Evolutionary conservation across 2,329 filamentous ascomycete species (phyloP), one percentile per base, ranked within the genome.

Genomic region (Ophiostoma pallidulum): DNA sequence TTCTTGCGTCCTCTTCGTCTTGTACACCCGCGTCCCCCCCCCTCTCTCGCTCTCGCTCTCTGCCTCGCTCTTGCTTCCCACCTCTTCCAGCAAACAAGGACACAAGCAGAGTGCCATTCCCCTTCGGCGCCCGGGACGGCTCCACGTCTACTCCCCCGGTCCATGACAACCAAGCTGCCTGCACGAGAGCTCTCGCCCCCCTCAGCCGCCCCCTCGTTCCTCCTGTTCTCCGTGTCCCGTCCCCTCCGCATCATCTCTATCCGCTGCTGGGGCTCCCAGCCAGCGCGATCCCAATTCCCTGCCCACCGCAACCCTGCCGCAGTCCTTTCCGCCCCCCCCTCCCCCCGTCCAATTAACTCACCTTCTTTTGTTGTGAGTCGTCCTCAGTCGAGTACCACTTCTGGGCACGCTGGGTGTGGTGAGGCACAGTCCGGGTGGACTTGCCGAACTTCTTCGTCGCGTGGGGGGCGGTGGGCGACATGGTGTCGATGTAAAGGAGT

Each of bases 331-430:
- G 6, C 7, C 22, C 14, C 19, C 22, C 35, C 18, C 22, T 14
- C 22, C n/a, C 32, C 16, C 14, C 36, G n/a, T 40, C 31, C 13
- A 20, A 31, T 20, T 37, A 38, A 86, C 89, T 80, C 81, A 98
- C 92, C 86, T 94, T 91, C 82, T 90, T 94, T 66, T 82, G 80
- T 74, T 84, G 75, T 69, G 79, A 69, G 68, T 91, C 86, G 73
- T 96, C 91, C 72, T 94, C 86, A 68, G 88, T 86, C 71, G 89
- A 87, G 78, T 98, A 98, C 88, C 91, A 98, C 79, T 96, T 97
- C 80, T 86, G 82, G 66, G 91, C 91, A 86, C 94, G 94, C 74
- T 95, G 82, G 68, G 78, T 77, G 72, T 78, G 72, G 73, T 86
- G 81, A 71, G 86, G 89, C 72, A 96, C 84, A 72, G 84, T 80